Evolutionary conservation across 116 monocot genomes (phyloP), one percentile per base, ranked within the genome.

Genomic region (Dioscorea cayenensis): DNA sequence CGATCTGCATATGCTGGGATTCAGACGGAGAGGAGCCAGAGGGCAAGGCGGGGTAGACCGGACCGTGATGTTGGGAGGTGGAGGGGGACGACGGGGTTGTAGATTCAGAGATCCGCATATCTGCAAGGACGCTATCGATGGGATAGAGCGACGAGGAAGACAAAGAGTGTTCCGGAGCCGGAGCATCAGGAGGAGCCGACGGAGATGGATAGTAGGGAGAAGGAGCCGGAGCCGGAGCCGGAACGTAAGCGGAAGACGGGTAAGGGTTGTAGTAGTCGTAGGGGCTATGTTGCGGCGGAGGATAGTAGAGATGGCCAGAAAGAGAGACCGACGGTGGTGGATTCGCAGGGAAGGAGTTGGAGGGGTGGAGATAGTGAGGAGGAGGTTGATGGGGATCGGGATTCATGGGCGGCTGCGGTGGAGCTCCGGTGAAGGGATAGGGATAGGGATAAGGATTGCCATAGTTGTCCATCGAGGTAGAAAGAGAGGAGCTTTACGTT

Each of bases 101-200:
- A 13, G 61, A 72, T 38, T 81, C 81, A 18, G 81, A 76, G 64
- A 84, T 20, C 29, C 22, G 74, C 69, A 80, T 70, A 68, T 70
- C 63, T 51, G 79, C 74, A 6, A 90, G 67, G 25, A 73, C 60
- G 49, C 63, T 58, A 13, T 74, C 69, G 27, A 79, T 62, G 2
- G 84, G 79, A 60, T 79, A 81, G 19, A 59, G 43, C 19, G 80
- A 65, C 13, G 88, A 60, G 1, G 84, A 73, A 9, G 75, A 68
- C 13, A 59, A 60, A 29, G 59, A 16, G 0, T 48, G 23, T 10
- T 61, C n/a, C 28, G 25, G 38, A 58, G 66, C 38, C 20, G 64
- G 27, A 17, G 73, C 60, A 20, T 65, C 11, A 37, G 63, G 8
- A 37, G 58, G 21, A 19, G 37, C 58, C 20, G 58, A 71, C 61